Evolutionary conservation across 2,329 filamentous ascomycete species (phyloP).

Genomic region (Bipolaris oryzae): DNA sequence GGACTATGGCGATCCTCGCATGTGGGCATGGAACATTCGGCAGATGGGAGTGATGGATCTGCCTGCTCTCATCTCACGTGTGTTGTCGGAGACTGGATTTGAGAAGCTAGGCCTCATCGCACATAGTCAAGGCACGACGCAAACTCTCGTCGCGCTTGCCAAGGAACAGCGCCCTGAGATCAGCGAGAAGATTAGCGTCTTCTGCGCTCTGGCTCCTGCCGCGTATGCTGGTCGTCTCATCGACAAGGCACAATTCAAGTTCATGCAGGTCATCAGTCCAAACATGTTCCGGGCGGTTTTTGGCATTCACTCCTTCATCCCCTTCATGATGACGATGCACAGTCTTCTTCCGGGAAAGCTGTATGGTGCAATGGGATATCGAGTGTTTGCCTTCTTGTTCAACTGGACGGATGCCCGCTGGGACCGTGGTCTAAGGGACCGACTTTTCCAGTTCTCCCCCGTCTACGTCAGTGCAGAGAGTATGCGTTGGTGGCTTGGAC

Average conservation of each 20-base stretch:
- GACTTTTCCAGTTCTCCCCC: constrained; percentile 91
- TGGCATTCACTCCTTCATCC: constrained; percentile 92
- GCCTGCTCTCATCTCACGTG: constrained; percentile 77
- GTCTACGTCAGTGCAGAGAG: constrained; percentile 88
- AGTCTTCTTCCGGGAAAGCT: constrained; percentile 65
- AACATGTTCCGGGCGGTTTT: constrained; percentile 80
- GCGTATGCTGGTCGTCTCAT: constrained; percentile 88
- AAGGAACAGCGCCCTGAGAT: constrained; percentile 89
- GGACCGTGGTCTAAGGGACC: constrained; percentile 77
- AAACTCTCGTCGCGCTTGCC: constrained; percentile 84
- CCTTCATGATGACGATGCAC: constrained; percentile 89
- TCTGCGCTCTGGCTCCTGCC: constrained; percentile 88
- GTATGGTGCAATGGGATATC: constrained; percentile 84
- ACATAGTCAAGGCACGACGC: constrained; percentile 90
- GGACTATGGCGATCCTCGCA: constrained; percentile 76
- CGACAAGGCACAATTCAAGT: constrained; percentile 86
- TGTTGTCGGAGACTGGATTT: constrained; percentile 82
- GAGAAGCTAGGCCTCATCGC: constrained; percentile 80
- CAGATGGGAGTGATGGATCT: constrained; percentile 93
- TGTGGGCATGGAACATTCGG: constrained; percentile 94
- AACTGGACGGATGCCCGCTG: constrained; percentile 84
- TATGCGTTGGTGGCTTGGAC: constrained; percentile 95
- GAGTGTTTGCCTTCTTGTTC: constrained; percentile 88
- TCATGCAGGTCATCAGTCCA: constrained; percentile 82
- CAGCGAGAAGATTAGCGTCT: constrained; percentile 81